A percentile compares a stretch with the other conserved stretches of the same genome.
Evolutionary conservation across 768 basidiomycete species (phyloP).

Genomic region (Hypsizygus marmoreus): DNA sequence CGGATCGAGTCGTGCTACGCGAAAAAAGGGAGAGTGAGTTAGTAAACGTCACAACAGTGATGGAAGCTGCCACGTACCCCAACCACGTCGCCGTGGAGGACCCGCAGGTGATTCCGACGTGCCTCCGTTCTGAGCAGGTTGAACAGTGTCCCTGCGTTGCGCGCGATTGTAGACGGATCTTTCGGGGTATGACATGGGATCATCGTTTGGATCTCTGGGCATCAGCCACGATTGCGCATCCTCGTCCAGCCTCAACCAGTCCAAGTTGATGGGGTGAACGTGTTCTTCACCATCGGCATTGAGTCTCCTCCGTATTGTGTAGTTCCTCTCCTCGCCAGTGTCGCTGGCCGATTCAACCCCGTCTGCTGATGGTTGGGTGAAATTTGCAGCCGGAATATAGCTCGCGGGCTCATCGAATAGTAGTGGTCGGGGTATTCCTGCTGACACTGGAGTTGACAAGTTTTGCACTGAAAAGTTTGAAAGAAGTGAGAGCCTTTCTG

Average conservation of each 20-base stretch:
- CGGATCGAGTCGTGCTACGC: constrained; percentile 47
- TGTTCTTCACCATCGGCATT: constrained; percentile 40
- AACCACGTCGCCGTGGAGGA: constrained; percentile 39
- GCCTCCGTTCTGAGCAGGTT: constrained; percentile 2
- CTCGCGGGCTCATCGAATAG: constrained; percentile 44
- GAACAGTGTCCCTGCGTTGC: constrained; percentile 13
- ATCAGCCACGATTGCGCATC: constrained; percentile 34
- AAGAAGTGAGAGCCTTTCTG: constrained; percentile 39
- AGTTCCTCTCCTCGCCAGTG: constrained; percentile 28
- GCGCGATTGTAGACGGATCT: too few relatives aligned
- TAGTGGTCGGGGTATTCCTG: constrained; percentile 31
- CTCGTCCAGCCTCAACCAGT: constrained; percentile 42
- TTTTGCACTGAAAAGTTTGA: constrained; percentile 45
- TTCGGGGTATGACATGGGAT: too few relatives aligned
- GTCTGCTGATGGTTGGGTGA: constrained; percentile 7
- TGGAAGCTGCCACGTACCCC: constrained; percentile 38
- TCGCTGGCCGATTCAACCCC: constrained; percentile 4
- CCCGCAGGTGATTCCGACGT: constrained; percentile 2
- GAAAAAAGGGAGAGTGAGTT: constrained; percentile 9
- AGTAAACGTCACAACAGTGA: not conserved
- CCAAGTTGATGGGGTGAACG: constrained; percentile 40
- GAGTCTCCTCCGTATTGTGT: constrained; percentile 36
- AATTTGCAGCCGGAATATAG: constrained; percentile 24
- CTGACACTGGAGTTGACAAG: constrained; percentile 35
- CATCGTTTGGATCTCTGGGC: constrained; percentile 15